phyloP scores from a whole-genome alignment of 2,329 filamentous ascomycete genomes.

The Diaporthe citrichinensis region DNA sequence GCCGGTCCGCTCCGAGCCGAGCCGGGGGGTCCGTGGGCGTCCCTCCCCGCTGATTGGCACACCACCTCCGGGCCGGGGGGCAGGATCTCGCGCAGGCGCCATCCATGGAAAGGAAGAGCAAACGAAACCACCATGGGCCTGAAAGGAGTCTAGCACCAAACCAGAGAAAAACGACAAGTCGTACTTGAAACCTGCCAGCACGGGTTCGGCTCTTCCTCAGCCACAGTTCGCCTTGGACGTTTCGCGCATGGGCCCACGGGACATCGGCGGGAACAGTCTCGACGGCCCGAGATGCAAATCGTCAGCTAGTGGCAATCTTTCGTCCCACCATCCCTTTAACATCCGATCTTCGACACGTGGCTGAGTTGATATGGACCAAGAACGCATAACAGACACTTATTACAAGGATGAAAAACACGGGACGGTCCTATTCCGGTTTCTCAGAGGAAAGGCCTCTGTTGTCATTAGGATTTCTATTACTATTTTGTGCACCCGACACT shows the following conservation, averaged over 20 bases:
- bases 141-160: conserved; percentile 22
- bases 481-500: conserved; percentile 12
- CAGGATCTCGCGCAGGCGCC: conserved; percentile 9
- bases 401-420: too few relatives aligned
- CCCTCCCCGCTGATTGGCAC: neutral
- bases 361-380: neutral
- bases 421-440: neutral
- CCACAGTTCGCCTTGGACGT: neutral
- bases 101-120: neutral
- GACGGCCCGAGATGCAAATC: conserved; percentile 8
- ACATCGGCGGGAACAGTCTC: neutral
- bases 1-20: conserved; percentile 28
- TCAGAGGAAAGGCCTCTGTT: neutral
- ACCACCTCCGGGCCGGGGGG: neutral
- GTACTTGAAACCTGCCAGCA: neutral
- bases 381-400: neutral
- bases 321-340: neutral
- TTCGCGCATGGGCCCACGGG: neutral
- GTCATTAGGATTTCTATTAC: conserved; percentile 31
- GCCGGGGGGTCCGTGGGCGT: neutral
- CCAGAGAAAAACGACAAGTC: neutral
- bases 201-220: neutral
- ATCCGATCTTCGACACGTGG: conserved; percentile 14
- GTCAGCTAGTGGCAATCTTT: neutral
- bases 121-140: conserved; percentile 5